Conservation (phyloP, 331 rosid genomes). For the Malus hybrid region DNA sequence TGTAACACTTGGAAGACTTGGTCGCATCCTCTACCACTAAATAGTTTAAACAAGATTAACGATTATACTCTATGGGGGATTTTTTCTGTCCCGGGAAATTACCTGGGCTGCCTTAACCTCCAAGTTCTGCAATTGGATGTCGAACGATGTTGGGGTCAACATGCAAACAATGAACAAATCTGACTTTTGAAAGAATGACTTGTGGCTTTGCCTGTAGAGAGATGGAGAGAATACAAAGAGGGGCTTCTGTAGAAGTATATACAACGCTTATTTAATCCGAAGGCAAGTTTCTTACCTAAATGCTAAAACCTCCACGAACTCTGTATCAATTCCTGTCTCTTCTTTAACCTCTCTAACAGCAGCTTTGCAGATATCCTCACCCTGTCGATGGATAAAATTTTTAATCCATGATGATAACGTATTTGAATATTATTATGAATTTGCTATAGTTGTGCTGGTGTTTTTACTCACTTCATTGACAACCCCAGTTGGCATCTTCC, state of each 20-base stretch:
- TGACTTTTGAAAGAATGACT: constrained; percentile 49
- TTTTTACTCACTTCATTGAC: constrained; percentile 52
- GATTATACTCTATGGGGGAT: neutral
- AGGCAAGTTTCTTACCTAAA: constrained; percentile 46
- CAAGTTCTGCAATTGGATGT: constrained; percentile 43
- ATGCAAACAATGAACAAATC: constrained; percentile 62
- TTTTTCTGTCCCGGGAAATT: neutral
- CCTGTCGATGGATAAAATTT: constrained; percentile 32
- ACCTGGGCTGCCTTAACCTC: constrained; percentile 78
- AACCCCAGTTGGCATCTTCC: constrained; percentile 87
- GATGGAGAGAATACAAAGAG: neutral
- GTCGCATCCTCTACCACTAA: neutral
- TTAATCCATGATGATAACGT: neutral
- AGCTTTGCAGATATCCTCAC: constrained; percentile 66
- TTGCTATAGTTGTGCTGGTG: neutral
- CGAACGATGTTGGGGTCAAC: constrained; percentile 51
- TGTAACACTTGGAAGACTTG: neutral
- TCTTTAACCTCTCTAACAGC: constrained; percentile 85
- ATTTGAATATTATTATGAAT: neutral
- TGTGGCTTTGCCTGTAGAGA: constrained; percentile 59
- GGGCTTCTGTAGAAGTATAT: neutral
- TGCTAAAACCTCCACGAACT: constrained; percentile 71
- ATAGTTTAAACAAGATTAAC: neutral
- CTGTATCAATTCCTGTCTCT: constrained; percentile 80
- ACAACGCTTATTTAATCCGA: neutral